phyloP scores from a whole-genome alignment of 805 yeast genomes.

The Metschnikowia corniflorae region DNA sequence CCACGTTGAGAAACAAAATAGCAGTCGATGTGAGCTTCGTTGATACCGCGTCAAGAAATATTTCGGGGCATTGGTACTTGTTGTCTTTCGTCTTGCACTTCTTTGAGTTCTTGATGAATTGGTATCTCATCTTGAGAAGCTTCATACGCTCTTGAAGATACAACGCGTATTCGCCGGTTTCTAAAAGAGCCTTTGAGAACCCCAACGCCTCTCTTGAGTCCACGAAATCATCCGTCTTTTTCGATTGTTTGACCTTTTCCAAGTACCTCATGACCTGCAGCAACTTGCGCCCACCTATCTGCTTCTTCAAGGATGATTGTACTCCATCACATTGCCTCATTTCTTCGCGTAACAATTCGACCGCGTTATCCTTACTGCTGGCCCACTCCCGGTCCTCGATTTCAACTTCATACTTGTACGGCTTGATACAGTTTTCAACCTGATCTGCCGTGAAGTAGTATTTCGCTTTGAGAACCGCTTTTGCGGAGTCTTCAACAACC shows the following conservation, averaged over 20 bases:
- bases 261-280: conserved; percentile 77
- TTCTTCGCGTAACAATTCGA: conserved; percentile 75
- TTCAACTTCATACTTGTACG: conserved; percentile 95
- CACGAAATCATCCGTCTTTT: conserved; percentile 28
- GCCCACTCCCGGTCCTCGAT: conserved; percentile 95
- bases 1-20: conserved; percentile 88
- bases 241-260: conserved; percentile 44
- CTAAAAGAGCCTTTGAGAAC: conserved; percentile 70
- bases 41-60: conserved; percentile 87
- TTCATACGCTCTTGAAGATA: conserved; percentile 72
- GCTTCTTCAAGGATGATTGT: conserved; percentile 53
- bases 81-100: conserved; percentile 75
- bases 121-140: conserved; percentile 68
- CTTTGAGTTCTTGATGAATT: conserved; percentile 64
- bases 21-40: conserved; percentile 92
- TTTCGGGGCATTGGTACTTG: conserved; percentile 91
- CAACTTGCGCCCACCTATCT: conserved; percentile 81
- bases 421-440: conserved; percentile 96
- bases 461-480: conserved; percentile 68
- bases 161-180: conserved; percentile 78
- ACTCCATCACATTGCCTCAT: conserved; percentile 73
- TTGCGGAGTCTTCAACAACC: conserved; percentile 82
- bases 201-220: conserved; percentile 73
- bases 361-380: conserved; percentile 73
- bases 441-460: conserved; percentile 95